Evolutionary conservation across 2,329 filamentous ascomycete genomes (phyloP).

Genomic region (Stachybotrys elegans): DNA sequence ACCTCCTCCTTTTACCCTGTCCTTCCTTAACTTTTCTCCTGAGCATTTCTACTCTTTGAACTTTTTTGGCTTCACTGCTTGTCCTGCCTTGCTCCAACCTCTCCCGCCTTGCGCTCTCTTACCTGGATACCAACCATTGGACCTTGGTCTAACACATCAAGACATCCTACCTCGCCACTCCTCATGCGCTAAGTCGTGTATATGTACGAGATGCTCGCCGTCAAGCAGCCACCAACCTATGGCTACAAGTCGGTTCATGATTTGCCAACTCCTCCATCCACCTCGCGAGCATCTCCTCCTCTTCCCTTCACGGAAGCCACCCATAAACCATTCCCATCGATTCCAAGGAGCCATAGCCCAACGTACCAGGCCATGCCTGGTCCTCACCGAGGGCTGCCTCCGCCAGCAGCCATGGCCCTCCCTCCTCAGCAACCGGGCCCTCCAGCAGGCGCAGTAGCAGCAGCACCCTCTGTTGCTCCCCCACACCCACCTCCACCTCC

Average conservation of each 20-base stretch:
- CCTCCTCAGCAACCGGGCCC: conserved; percentile 38
- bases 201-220: conserved; percentile 52
- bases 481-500: conserved; percentile 25
- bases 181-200: conserved; percentile 22
- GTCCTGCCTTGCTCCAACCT: no score
- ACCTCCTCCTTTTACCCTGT: conserved; percentile 2
- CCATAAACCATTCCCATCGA: conserved; percentile 33
- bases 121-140: no score
- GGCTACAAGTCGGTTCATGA: conserved; percentile 59
- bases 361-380: conserved; percentile 59
- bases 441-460: no score
- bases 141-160: background rate
- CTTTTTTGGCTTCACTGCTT: no score
- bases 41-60: no score
- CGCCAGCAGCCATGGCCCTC: conserved; percentile 60
- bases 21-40: conserved; percentile 3
- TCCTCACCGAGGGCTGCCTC: conserved; percentile 64
- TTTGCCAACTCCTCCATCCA: conserved; percentile 53
- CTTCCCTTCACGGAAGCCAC: conserved; percentile 43
- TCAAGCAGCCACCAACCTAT: conserved; percentile 54
- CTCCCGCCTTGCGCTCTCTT: no score
- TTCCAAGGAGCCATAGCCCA: conserved; percentile 41
- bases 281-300: conserved; percentile 50
- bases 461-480: conserved; percentile 20
- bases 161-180: conserved; percentile 4